A percentile compares a stretch with the other conserved stretches of the same genome.
These are phyloP conservation scores for Crassisporium funariophilum DNA, from an alignment of 768 basidiomycete species.

Conservation along the genomic window DNA sequence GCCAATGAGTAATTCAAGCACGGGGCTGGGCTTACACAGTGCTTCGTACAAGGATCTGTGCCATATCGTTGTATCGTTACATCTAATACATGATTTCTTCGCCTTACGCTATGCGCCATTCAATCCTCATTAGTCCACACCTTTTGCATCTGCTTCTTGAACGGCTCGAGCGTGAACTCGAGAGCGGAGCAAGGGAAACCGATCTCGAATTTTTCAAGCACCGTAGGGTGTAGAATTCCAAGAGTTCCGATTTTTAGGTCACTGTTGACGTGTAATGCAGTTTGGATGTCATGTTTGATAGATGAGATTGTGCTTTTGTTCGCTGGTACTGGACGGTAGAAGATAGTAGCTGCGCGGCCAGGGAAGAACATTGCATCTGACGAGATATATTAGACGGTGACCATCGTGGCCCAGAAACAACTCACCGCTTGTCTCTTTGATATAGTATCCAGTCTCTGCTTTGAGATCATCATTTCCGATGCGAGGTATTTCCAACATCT, in stretches of 20 bases:
- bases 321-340: slow-evolving; percentile 65
- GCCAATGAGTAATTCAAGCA: too few relatives aligned
- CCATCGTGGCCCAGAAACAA: slow-evolving; percentile 5
- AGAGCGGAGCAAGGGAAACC: slow-evolving; percentile 92
- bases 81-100: slow-evolving; percentile 24
- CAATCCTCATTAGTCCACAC: slow-evolving; percentile 59
- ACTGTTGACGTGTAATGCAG: slow-evolving; percentile 39
- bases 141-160: slow-evolving; percentile 71
- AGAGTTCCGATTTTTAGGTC: slow-evolving; percentile 87
- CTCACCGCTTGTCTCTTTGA: slow-evolving; percentile 83
- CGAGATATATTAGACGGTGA: neutral
- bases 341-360: slow-evolving; percentile 90
- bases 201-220: slow-evolving; percentile 92
- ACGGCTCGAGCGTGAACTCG: slow-evolving; percentile 94
- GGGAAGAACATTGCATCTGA: slow-evolving; percentile 94
- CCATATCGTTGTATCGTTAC: slow-evolving; percentile 11
- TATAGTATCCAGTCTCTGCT: slow-evolving; percentile 83
- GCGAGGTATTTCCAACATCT: slow-evolving; percentile 89
- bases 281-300: slow-evolving; percentile 47
- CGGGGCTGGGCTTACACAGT: neutral
- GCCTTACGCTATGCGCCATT: slow-evolving; percentile 11
- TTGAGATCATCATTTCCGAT: slow-evolving; percentile 59
- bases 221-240: slow-evolving; percentile 91
- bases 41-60: neutral
- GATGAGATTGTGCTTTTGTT: slow-evolving; percentile 34